A percentile compares a stretch with the other conserved stretches of the same genome.
phyloP scores from a whole-genome alignment of 2,329 filamentous ascomycete genomes.

The Diatrype stigma region DNA sequence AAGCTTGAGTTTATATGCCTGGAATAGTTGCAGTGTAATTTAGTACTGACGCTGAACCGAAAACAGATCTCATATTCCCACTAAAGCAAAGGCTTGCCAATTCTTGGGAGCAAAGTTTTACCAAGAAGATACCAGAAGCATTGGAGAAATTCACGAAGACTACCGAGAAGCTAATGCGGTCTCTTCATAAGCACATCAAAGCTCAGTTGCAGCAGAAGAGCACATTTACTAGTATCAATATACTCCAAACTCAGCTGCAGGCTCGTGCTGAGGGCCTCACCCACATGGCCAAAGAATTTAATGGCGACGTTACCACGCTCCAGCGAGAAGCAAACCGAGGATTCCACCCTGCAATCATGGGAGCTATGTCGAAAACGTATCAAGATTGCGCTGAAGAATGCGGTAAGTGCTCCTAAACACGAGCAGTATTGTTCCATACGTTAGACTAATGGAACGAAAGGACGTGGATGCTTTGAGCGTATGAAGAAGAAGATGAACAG shows the following conservation, averaged over 20 bases:
- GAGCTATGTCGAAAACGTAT: constrained; percentile 7
- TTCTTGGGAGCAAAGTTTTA: constrained; percentile 10
- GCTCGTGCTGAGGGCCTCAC: constrained; percentile 1
- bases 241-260: constrained; percentile 9
- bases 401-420: constrained; percentile 2
- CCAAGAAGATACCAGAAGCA: constrained; percentile 8
- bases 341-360: constrained; percentile 5
- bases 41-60: neutral
- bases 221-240: constrained; percentile 1
- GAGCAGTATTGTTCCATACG: neutral
- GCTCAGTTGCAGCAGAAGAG: constrained; percentile 1
- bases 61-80: constrained; percentile 9
- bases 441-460: constrained; percentile 3
- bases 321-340: constrained; percentile 10
- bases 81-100: constrained; percentile 6
- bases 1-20: neutral
- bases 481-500: constrained; percentile 7
- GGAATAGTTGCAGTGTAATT: neutral
- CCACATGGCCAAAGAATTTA: constrained; percentile 1
- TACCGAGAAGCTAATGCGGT: neutral
- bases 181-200: constrained; percentile 4
- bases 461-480: constrained; percentile 13
- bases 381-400: constrained; percentile 1
- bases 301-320: neutral
- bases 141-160: constrained; percentile 3